Percentiles rank a stretch among this genome's conserved stretches.
phyloP scores from a whole-genome alignment of 345 rosid genomes.

The Populus ilicifolia region DNA sequence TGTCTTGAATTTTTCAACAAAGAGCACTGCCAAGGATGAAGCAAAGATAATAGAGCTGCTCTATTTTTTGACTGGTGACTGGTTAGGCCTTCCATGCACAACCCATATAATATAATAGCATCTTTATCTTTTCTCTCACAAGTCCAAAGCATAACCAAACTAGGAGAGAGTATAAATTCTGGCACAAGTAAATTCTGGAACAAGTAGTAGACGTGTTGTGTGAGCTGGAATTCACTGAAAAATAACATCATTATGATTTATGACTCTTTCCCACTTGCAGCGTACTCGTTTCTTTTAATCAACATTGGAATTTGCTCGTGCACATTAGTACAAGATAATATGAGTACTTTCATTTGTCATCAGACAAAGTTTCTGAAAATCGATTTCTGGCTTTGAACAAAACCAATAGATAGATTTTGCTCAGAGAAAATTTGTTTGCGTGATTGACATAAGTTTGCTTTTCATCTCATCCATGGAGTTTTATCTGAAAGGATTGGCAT shows the following conservation, averaged over 20 bases:
- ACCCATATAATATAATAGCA: neutral
- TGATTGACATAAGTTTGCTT: neutral
- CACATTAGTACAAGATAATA: neutral
- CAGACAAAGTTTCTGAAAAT: neutral
- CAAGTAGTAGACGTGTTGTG: neutral
- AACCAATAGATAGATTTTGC: too few relatives aligned
- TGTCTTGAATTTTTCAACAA: neutral
- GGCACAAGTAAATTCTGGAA: neutral
- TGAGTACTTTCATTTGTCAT: neutral
- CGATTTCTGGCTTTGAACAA: too few relatives aligned
- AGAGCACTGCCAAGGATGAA: neutral
- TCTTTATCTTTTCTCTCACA: neutral
- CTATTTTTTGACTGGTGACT: neutral
- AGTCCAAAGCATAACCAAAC: neutral
- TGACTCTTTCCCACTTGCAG: neutral
- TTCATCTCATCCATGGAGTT: neutral
- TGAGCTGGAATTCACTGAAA: slow-evolving; percentile 9
- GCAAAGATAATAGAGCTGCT: neutral
- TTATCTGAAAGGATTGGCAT: neutral
- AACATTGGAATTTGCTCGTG: neutral
- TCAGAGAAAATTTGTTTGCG: neutral
- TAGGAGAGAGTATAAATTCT: slow-evolving; percentile 8
- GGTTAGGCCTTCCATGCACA: slow-evolving; percentile 9
- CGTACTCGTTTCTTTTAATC: neutral
- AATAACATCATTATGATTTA: neutral